Percentiles rank a stretch among this genome's conserved stretches.
These are phyloP conservation scores for Colletotrichum cuscutae DNA, from an alignment of 2,329 filamentous ascomycete species.

Conservation along the genomic window DNA sequence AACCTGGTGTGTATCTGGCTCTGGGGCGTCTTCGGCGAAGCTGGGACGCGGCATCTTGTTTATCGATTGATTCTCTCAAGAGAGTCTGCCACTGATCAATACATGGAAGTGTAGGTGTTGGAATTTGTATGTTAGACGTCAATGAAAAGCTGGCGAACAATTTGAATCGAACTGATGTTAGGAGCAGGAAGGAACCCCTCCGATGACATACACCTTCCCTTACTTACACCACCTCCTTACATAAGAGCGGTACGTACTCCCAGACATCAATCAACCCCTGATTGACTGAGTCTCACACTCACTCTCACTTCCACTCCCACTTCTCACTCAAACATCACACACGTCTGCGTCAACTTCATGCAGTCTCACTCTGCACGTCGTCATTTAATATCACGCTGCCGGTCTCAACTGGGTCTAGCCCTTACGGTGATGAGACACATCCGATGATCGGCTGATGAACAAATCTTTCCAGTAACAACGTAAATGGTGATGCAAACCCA, in stretches of 20 bases:
- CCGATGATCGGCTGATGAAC: not conserved
- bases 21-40: not conserved
- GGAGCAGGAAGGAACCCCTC: not conserved
- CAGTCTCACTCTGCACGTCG: not conserved
- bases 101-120: not conserved
- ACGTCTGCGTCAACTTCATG: not conserved
- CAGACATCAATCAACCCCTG: not conserved
- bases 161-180: not conserved
- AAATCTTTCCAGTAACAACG: not conserved
- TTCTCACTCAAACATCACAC: not conserved
- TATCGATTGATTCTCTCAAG: not conserved
- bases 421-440: not conserved
- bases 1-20: not conserved
- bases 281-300: not conserved
- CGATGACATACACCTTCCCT: not conserved
- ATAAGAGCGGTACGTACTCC: not conserved
- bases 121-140: too few relatives aligned
- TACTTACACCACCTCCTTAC: not conserved
- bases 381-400: not conserved
- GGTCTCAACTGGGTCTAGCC: not conserved
- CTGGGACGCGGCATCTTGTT: not conserved
- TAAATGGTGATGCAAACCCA: too few relatives aligned
- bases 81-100: not conserved
- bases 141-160: not conserved
- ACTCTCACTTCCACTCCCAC: too few relatives aligned